Conservation (phyloP, 1,139 yeast species). For the Candida buenavistaensis region DNA sequence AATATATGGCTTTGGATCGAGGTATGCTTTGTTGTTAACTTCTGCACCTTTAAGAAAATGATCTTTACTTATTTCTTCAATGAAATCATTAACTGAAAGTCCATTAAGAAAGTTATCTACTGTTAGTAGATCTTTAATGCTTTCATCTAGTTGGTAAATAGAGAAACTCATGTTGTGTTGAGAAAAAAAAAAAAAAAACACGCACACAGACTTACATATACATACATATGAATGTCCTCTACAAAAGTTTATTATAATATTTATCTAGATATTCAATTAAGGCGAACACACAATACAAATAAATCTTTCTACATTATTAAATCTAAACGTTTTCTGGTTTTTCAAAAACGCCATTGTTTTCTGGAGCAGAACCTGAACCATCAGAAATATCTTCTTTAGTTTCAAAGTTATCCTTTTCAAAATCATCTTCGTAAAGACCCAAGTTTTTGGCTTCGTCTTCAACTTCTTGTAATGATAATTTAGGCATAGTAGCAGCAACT, state of each 20-base stretch:
- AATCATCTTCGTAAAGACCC: constrained; percentile 47
- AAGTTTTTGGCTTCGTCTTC: constrained; percentile 49
- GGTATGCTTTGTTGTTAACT: constrained; percentile 52
- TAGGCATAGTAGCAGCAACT: constrained; percentile 54
- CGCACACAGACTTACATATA: no score
- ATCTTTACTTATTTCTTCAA: constrained; percentile 78
- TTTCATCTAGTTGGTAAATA: constrained; percentile 63
- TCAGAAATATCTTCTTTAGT: constrained; percentile 27
- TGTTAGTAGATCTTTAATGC: constrained; percentile 64
- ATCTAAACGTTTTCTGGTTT: constrained; percentile 6
- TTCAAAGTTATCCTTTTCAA: constrained; percentile 36
- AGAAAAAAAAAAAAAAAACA: no score
- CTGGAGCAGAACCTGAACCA: constrained; percentile 10
- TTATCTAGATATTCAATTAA: no score
- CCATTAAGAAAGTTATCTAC: constrained; percentile 73
- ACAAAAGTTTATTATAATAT: no score
- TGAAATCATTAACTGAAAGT: constrained; percentile 73
- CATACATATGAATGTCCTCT: no score
- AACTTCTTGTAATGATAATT: constrained; percentile 43
- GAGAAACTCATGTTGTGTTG: constrained; percentile 36
- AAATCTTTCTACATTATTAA: neutral
- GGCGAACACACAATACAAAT: neutral
- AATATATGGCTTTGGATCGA: constrained; percentile 94
- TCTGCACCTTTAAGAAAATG: constrained; percentile 57
- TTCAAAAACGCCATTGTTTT: constrained; percentile 13